phyloP scores from a whole-genome alignment of 2,329 filamentous ascomycete species.

The Colletotrichum salicis region DNA sequence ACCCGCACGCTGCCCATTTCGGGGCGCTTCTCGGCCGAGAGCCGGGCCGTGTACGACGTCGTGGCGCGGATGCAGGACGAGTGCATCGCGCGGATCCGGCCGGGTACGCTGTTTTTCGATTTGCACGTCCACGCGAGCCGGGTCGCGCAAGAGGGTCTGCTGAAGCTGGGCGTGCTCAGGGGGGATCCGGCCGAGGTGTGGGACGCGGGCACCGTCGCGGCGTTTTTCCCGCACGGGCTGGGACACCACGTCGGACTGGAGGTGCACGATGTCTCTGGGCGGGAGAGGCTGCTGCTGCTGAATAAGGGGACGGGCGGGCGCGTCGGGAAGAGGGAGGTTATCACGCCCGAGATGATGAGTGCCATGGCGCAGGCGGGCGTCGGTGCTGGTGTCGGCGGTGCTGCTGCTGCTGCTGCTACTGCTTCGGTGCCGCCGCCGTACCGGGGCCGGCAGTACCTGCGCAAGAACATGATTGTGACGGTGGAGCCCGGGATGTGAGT shows the following conservation, averaged over 20 bases:
- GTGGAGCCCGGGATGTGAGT: conserved; percentile 79
- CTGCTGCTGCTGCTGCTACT: not conserved
- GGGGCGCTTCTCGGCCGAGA: conserved; percentile 74
- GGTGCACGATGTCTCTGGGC: conserved; percentile 67
- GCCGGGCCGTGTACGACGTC: conserved; percentile 77
- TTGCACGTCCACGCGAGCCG: conserved; percentile 79
- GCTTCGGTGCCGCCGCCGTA: conserved; percentile 41
- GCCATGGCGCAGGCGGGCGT: conserved; percentile 38
- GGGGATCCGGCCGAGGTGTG: conserved; percentile 68
- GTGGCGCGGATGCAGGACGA: conserved; percentile 84
- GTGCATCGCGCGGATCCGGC: conserved; percentile 75
- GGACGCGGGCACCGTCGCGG: conserved; percentile 62
- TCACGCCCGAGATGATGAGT: conserved; percentile 49
- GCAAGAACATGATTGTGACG: conserved; percentile 76
- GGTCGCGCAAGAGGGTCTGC: conserved; percentile 77
- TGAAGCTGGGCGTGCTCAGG: conserved; percentile 76
- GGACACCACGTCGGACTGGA: conserved; percentile 75
- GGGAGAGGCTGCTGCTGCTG: conserved; percentile 48
- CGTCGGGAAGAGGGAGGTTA: conserved; percentile 53
- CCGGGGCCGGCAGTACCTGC: conserved; percentile 54
- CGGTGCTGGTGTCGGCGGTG: conserved; percentile 21
- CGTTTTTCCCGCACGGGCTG: conserved; percentile 74
- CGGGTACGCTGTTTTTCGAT: conserved; percentile 76
- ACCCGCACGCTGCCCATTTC: conserved; percentile 87
- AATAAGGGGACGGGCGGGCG: conserved; percentile 43